Evolutionary conservation across 2,329 filamentous ascomycete species (phyloP).

Genomic region (Clonostachys rosea): DNA sequence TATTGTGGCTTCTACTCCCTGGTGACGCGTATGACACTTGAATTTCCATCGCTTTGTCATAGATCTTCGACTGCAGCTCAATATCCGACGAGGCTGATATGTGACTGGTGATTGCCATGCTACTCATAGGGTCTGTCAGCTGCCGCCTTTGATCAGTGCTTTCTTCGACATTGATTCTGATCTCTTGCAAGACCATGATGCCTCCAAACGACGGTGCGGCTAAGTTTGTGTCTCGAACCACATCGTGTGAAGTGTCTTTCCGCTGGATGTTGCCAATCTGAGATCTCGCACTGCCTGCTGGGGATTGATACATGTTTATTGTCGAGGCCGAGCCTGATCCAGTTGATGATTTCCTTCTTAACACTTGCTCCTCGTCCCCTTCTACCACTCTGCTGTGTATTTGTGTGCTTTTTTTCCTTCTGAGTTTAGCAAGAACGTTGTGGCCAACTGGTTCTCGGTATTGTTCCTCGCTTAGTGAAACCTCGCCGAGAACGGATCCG

Average conservation of each 20-base stretch:
- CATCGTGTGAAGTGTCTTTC: no score
- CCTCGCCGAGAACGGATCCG: constrained; percentile 35
- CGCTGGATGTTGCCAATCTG: background rate
- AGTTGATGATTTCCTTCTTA: background rate
- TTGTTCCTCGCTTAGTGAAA: background rate
- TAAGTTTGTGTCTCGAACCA: constrained; percentile 1
- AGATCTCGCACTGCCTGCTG: background rate
- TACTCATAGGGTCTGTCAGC: background rate
- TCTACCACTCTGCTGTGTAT: background rate
- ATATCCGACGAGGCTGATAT: background rate
- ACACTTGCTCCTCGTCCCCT: no score
- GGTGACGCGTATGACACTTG: background rate
- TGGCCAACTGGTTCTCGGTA: background rate
- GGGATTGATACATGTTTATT: background rate
- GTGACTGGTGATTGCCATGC: background rate
- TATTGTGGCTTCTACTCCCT: background rate
- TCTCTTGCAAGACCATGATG: constrained; percentile 59
- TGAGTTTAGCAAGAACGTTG: background rate
- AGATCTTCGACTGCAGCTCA: background rate
- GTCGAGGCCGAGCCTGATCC: background rate
- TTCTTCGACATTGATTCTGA: constrained; percentile 44
- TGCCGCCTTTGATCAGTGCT: background rate
- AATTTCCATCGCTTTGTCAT: background rate
- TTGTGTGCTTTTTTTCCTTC: background rate
- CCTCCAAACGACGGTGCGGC: constrained; percentile 35